phyloP scores from a whole-genome alignment of 1,139 yeast species.

The Blastobotrys arbuscula region DNA sequence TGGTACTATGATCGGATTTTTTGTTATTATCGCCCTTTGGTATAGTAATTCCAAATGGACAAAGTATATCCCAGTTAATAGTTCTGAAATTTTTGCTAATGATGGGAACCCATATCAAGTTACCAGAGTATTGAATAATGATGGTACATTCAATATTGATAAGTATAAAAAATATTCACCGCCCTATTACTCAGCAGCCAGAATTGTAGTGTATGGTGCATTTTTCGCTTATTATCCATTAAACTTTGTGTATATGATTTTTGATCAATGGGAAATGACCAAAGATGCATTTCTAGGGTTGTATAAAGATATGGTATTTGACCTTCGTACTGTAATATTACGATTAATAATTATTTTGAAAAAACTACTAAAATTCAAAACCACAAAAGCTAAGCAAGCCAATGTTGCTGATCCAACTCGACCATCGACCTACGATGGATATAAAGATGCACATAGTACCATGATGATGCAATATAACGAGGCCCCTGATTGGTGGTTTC shows the following conservation, averaged over 20 bases:
- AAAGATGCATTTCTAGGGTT: slow-evolving; percentile 20
- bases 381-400: slow-evolving; percentile 4
- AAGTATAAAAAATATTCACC: slow-evolving; percentile 40
- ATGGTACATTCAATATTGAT: slow-evolving; percentile 31
- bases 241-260: slow-evolving; percentile 22
- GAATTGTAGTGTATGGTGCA: slow-evolving; percentile 36
- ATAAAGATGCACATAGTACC: slow-evolving; percentile 14
- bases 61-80: slow-evolving; percentile 48
- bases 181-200: slow-evolving; percentile 43
- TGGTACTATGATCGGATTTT: slow-evolving; percentile 42
- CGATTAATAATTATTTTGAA: neutral
- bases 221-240: slow-evolving; percentile 31
- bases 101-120: slow-evolving; percentile 43
- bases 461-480: slow-evolving; percentile 31
- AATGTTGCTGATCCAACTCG: neutral
- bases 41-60: slow-evolving; percentile 49
- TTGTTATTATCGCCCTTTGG: slow-evolving; percentile 42
- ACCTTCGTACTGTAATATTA: neutral
- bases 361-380: slow-evolving; percentile 1
- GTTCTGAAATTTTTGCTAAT: slow-evolving; percentile 45
- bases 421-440: slow-evolving; percentile 10
- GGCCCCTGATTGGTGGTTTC: no score
- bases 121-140: slow-evolving; percentile 34
- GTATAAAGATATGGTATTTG: slow-evolving; percentile 7
- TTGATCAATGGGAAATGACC: slow-evolving; percentile 23